A percentile compares a stretch with the other conserved stretches of the same genome.
phyloP scores from a whole-genome alignment of 2,329 filamentous ascomycete species.

The Pseudopithomyces maydicus region DNA sequence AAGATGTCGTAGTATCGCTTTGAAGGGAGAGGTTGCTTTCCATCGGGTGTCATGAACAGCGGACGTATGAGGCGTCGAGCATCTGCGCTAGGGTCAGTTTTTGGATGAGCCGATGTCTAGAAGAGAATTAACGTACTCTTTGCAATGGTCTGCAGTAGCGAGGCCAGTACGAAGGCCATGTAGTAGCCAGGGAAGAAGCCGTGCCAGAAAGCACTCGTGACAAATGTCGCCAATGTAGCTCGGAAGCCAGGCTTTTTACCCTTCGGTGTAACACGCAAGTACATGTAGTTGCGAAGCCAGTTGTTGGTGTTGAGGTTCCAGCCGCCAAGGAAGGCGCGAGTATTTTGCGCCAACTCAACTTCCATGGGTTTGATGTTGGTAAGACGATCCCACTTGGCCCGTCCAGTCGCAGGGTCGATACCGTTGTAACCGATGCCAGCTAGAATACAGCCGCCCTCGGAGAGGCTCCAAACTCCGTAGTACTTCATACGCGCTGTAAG shows the following conservation, averaged over 20 bases:
- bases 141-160: slow-evolving; percentile 88
- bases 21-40: slow-evolving; percentile 57
- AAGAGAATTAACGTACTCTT: slow-evolving; percentile 72
- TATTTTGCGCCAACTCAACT: slow-evolving; percentile 90
- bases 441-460: slow-evolving; percentile 92
- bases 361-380: slow-evolving; percentile 86
- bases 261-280: slow-evolving; percentile 89
- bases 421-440: slow-evolving; percentile 94
- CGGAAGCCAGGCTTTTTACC: slow-evolving; percentile 97
- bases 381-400: slow-evolving; percentile 86
- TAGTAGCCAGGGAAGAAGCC: slow-evolving; percentile 98
- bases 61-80: slow-evolving; percentile 87
- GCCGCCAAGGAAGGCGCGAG: slow-evolving; percentile 84
- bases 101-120: background rate
- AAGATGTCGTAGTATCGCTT: slow-evolving; percentile 88
- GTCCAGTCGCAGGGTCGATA: slow-evolving; percentile 81
- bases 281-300: slow-evolving; percentile 95
- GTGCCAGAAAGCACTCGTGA: slow-evolving; percentile 95
- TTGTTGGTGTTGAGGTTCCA: slow-evolving; percentile 99
- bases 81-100: slow-evolving; percentile 58
- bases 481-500: slow-evolving; percentile 88
- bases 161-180: slow-evolving; percentile 84
- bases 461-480: slow-evolving; percentile 93
- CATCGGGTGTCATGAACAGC: slow-evolving; percentile 85
- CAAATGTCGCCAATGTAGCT: slow-evolving; percentile 91